phyloP scores from a whole-genome alignment of 768 basidiomycete species.

The Kwoniella botswanensis region DNA sequence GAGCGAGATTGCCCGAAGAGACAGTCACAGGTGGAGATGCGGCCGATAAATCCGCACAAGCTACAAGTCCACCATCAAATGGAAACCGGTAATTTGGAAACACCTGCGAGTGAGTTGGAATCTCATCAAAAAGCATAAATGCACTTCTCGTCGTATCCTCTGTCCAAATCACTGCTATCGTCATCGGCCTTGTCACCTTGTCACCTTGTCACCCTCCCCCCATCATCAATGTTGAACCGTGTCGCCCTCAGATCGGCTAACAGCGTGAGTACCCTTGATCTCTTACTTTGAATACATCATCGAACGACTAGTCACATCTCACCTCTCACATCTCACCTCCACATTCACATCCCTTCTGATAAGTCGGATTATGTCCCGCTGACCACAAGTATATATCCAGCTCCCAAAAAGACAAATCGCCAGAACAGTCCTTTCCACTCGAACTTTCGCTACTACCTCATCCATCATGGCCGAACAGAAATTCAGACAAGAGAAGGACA shows the following conservation, averaged over 20 bases:
- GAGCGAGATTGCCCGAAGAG: neutral
- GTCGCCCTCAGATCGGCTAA: constrained; percentile 41
- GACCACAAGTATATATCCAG: constrained; percentile 5
- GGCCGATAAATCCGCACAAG: constrained; percentile 7
- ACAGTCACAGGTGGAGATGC: neutral
- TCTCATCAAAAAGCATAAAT: neutral
- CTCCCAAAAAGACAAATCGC: constrained; percentile 34
- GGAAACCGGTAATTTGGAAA: neutral
- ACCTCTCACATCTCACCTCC: neutral
- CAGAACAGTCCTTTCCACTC: constrained; percentile 19
- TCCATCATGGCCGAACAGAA: constrained; percentile 58
- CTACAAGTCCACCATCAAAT: neutral
- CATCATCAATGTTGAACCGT: constrained; percentile 34
- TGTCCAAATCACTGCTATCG: neutral
- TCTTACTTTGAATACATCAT: neutral
- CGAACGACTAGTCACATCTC: neutral
- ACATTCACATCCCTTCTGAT: constrained; percentile 1
- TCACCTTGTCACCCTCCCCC: neutral
- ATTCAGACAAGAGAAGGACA: constrained; percentile 81
- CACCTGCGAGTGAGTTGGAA: neutral
- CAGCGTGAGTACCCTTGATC: constrained; percentile 41
- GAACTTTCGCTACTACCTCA: constrained; percentile 30
- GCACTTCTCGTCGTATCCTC: constrained; percentile 3
- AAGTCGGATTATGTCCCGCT: neutral
- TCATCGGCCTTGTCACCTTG: neutral